These are phyloP conservation scores for Daphne laureola DNA, from an alignment of 441 rosid species.

Conservation along the genomic window DNA sequence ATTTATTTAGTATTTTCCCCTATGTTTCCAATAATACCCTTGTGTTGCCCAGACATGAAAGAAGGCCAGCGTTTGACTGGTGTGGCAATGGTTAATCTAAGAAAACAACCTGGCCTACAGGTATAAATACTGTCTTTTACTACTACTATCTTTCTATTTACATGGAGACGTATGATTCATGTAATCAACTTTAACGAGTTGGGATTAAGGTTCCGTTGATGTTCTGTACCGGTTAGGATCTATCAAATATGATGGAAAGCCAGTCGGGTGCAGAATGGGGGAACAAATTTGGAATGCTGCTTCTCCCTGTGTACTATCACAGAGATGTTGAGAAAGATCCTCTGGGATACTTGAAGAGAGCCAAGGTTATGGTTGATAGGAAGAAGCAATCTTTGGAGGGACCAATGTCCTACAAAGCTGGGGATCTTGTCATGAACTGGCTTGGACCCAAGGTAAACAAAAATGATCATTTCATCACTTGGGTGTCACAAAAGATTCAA, in stretches of 20 bases:
- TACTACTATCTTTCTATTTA: not conserved
- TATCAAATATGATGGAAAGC: constrained; percentile 22
- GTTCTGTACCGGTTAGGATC: constrained; percentile 24
- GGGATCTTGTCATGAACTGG: constrained; percentile 25
- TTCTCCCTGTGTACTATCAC: constrained; percentile 28
- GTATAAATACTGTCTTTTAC: constrained; percentile 12
- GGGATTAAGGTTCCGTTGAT: not conserved
- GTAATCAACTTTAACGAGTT: too few relatives aligned
- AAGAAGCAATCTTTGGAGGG: constrained; percentile 46
- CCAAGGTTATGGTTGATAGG: constrained; percentile 35
- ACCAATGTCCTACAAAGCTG: constrained; percentile 31
- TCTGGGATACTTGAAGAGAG: constrained; percentile 29
- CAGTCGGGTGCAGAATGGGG: constrained; percentile 38
- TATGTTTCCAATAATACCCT: too few relatives aligned
- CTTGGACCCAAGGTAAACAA: constrained; percentile 33
- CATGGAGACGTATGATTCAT: not conserved
- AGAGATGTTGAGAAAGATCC: constrained; percentile 15
- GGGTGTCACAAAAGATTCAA: not conserved
- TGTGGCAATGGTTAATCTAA: constrained; percentile 44
- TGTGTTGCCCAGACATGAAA: constrained; percentile 21
- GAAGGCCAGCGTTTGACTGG: constrained; percentile 42
- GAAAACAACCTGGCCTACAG: constrained; percentile 39
- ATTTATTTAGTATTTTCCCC: too few relatives aligned
- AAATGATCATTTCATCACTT: not conserved
- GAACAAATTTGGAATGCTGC: constrained; percentile 39